Percentiles rank a stretch among this genome's conserved stretches.
These are phyloP conservation scores for Recurvomyces mirabilis DNA, from an alignment of 495 filamentous ascomycete species.

Conservation along the genomic window DNA sequence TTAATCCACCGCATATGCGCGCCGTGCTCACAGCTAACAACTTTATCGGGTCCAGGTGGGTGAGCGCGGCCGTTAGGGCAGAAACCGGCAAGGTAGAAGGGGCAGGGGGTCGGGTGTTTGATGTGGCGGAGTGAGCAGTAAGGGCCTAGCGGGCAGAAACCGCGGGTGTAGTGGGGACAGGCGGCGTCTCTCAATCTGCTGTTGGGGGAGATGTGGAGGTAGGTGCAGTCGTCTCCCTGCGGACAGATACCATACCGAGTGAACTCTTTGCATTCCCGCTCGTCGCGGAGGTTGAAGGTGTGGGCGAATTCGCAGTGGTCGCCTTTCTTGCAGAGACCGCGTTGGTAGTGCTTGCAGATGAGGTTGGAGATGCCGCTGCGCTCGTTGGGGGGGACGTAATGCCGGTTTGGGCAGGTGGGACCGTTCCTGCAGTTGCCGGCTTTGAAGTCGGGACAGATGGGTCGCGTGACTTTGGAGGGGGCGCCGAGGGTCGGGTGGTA, in stretches of 20 bases:
- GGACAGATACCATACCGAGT: constrained; percentile 82
- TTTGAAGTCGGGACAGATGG: constrained; percentile 69
- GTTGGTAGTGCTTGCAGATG: constrained; percentile 98
- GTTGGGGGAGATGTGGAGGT: constrained; percentile 82
- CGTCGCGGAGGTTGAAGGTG: constrained; percentile 94
- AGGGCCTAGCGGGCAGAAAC: constrained; percentile 85
- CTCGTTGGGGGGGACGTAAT: constrained; percentile 26
- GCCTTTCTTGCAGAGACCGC: constrained; percentile 94
- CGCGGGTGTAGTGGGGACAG: constrained; percentile 90
- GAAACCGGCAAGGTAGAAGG: constrained; percentile 87
- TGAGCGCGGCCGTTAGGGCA: constrained; percentile 68
- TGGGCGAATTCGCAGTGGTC: constrained; percentile 91
- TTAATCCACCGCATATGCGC: constrained; percentile 69
- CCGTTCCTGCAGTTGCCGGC: constrained; percentile 72
- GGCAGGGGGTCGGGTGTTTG: constrained; percentile 55
- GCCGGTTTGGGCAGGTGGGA: constrained; percentile 53
- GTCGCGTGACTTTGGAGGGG: constrained; percentile 42
- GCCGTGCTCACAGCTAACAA: constrained; percentile 51
- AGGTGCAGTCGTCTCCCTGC: constrained; percentile 93
- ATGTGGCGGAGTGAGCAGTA: constrained; percentile 80
- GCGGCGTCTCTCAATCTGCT: constrained; percentile 55
- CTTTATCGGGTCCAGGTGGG: constrained; percentile 16
- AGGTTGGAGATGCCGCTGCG: constrained; percentile 29
- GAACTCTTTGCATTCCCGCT: constrained; percentile 79
- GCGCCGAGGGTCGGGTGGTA: constrained; percentile 58